Conservation (phyloP, 176 grass and related monocot species). For the Eleusine coracana region DNA sequence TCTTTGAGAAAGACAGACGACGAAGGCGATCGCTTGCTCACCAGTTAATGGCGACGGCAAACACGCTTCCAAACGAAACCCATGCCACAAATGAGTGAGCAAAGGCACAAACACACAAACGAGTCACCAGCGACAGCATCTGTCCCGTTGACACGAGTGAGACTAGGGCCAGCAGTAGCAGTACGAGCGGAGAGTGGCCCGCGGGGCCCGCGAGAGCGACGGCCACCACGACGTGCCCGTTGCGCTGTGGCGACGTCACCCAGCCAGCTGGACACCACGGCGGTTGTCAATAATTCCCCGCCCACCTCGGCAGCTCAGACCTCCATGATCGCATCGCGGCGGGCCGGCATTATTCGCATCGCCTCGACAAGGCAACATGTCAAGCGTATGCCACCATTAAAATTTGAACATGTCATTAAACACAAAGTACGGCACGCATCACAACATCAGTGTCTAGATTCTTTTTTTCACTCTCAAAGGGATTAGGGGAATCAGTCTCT, state of each 20-base stretch:
- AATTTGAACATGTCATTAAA: not conserved
- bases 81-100: too few species aligned
- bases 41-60: not conserved
- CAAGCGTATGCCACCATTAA: not conserved
- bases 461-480: not conserved
- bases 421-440: not conserved
- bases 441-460: not conserved
- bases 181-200: not conserved
- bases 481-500: not conserved
- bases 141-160: not conserved
- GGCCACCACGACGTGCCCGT: not conserved
- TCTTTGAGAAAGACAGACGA: not conserved
- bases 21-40: not conserved
- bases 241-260: not conserved
- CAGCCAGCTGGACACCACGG: conserved; percentile 23
- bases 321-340: not conserved
- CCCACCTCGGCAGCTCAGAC: not conserved
- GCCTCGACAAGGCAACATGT: conserved; percentile 27
- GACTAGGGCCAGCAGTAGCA: not conserved
- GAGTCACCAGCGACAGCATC: not conserved
- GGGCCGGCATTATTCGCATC: not conserved
- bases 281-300: conserved; percentile 22
- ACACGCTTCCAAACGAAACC: not conserved
- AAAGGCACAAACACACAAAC: not conserved
- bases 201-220: conserved; percentile 15